Percentiles rank a stretch among this genome's conserved stretches.
These are phyloP conservation scores for Fraxinus pennsylvanica DNA, from an alignment of 257 asterid genomes.

Conservation along the genomic window DNA sequence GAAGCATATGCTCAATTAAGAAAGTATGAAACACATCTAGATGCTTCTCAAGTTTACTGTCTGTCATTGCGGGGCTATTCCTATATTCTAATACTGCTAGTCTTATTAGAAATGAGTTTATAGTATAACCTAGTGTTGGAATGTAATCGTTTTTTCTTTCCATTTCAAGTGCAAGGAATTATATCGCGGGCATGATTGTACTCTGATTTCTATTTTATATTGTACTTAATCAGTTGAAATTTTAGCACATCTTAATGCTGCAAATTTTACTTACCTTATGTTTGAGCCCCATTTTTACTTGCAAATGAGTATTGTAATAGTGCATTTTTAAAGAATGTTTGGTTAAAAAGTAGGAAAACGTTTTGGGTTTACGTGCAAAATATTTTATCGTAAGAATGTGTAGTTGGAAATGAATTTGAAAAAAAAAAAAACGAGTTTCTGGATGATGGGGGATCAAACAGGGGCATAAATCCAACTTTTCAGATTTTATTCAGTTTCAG, in stretches of 20 bases:
- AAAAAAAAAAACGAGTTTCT: too few species aligned
- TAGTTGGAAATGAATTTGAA: too few species aligned
- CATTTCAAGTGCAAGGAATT: neutral
- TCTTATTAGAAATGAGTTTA: neutral
- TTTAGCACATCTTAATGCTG: neutral
- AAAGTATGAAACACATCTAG: conserved; percentile 49
- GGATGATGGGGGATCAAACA: too few species aligned
- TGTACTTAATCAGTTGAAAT: neutral
- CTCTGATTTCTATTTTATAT: neutral
- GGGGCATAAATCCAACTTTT: neutral
- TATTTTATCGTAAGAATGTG: too few species aligned
- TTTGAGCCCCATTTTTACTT: too few species aligned
- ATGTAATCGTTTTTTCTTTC: neutral
- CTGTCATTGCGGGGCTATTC: neutral
- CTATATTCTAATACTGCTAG: neutral
- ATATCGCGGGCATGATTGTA: neutral
- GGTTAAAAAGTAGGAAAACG: too few species aligned
- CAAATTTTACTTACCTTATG: neutral
- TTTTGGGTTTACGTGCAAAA: too few species aligned
- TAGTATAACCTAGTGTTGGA: neutral
- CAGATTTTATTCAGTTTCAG: neutral
- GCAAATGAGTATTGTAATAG: too few species aligned
- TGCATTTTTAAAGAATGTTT: too few species aligned
- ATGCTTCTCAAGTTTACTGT: neutral
- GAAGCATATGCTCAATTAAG: conserved; percentile 87